Conservation (phyloP, 2,329 filamentous ascomycete species). For the Penicillium sp. region DNA sequence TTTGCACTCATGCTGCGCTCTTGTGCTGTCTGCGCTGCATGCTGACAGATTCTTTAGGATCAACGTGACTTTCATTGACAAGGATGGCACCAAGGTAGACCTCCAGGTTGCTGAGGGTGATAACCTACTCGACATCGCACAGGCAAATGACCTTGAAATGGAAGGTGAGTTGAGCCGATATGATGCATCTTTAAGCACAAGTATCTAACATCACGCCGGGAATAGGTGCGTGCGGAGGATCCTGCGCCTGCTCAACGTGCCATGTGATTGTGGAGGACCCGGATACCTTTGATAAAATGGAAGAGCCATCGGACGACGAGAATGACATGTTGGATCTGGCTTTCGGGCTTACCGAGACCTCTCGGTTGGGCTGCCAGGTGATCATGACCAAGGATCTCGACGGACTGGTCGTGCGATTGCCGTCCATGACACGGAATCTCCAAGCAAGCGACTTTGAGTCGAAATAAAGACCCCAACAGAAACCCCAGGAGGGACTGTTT, state of each 20-base stretch:
- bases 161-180: conserved; percentile 52
- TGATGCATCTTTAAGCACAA: not conserved
- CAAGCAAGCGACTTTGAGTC: conserved; percentile 81
- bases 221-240: conserved; percentile 77
- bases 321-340: conserved; percentile 88
- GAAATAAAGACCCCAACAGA: conserved; percentile 28
- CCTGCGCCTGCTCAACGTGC: conserved; percentile 86
- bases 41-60: conserved; percentile 47
- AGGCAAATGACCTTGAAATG: conserved; percentile 93
- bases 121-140: conserved; percentile 90
- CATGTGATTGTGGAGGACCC: conserved; percentile 75
- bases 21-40: not conserved
- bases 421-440: conserved; percentile 88
- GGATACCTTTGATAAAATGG: conserved; percentile 66
- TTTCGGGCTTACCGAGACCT: conserved; percentile 81
- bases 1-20: not conserved
- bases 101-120: conserved; percentile 76
- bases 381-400: conserved; percentile 84
- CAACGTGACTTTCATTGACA: conserved; percentile 85
- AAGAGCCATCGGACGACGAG: conserved; percentile 68
- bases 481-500: conserved; percentile 3
- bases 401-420: conserved; percentile 73
- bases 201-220: conserved; percentile 1
- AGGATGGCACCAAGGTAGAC: conserved; percentile 67
- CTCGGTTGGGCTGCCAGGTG: conserved; percentile 77